phyloP scores from a whole-genome alignment of 768 basidiomycete genomes.

The Hydnum rufescens region DNA sequence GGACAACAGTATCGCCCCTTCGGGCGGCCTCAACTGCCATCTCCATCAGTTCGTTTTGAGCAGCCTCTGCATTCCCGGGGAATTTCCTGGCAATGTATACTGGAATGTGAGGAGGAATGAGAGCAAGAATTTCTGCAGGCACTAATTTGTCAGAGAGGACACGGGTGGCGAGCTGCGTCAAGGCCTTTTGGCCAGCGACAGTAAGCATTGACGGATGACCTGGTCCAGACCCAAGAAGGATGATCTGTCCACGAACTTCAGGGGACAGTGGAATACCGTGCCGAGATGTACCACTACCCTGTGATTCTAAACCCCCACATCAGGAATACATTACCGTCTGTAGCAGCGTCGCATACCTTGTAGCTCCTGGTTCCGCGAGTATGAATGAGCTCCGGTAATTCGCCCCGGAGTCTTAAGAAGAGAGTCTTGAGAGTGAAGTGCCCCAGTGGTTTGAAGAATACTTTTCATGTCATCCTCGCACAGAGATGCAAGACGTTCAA shows the following conservation, averaged over 20 bases:
- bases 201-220: conserved; percentile 90
- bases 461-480: conserved; percentile 43
- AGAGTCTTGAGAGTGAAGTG: not conserved
- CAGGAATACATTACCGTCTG: no score
- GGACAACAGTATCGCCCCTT: conserved; percentile 66
- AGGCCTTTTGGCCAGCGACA: conserved; percentile 57
- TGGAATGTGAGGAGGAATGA: conserved; percentile 51
- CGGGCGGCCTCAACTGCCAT: conserved; percentile 67
- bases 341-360: no score
- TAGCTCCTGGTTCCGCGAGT: no score
- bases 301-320: no score
- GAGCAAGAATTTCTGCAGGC: conserved; percentile 62
- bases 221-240: conserved; percentile 86
- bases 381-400: no score
- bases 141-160: conserved; percentile 96
- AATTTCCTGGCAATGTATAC: conserved; percentile 90
- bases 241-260: conserved; percentile 39
- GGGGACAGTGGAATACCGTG: conserved; percentile 15
- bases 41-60: conserved; percentile 89
- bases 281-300: conserved; percentile 1
- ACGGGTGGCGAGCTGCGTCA: conserved; percentile 64
- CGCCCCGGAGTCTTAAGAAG: conserved; percentile 4
- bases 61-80: conserved; percentile 90
- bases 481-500: conserved; percentile 54
- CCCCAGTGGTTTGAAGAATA: conserved; percentile 30